Conservation (phyloP, 2,329 filamentous ascomycete genomes). For the Amphichorda felina region DNA sequence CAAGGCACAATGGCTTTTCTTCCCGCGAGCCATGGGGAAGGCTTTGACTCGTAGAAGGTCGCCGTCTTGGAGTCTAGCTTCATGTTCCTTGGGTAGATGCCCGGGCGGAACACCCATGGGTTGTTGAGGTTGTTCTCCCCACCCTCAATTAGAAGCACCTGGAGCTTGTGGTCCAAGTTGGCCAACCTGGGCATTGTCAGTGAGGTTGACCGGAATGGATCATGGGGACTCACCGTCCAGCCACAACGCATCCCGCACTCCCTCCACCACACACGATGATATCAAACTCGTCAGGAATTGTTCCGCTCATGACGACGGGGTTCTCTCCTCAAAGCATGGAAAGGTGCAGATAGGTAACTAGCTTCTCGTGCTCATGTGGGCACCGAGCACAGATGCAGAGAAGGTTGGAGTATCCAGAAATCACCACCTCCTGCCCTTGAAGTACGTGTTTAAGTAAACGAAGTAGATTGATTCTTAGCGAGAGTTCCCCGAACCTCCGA, state of each 20-base stretch:
- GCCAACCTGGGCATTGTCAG: slow-evolving; percentile 44
- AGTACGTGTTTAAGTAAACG: too few species aligned
- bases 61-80: slow-evolving; percentile 70
- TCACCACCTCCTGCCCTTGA: too few species aligned
- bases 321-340: too few species aligned
- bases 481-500: too few species aligned
- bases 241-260: slow-evolving; percentile 50
- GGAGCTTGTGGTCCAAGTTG: slow-evolving; percentile 64
- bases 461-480: too few species aligned
- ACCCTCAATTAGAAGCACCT: slow-evolving; percentile 57
- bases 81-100: slow-evolving; percentile 71
- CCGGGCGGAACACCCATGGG: slow-evolving; percentile 64
- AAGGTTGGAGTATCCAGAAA: too few species aligned
- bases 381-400: too few species aligned
- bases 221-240: slow-evolving; percentile 33
- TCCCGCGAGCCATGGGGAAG: slow-evolving; percentile 60
- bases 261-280: slow-evolving; percentile 71
- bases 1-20: slow-evolving; percentile 64
- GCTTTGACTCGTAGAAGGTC: slow-evolving; percentile 68
- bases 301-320: slow-evolving; percentile 2
- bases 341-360: too few species aligned
- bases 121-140: slow-evolving; percentile 68
- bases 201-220: background rate
- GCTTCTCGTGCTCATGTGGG: too few species aligned
- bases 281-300: slow-evolving; percentile 63